Evolutionary conservation across 441 rosid species (phyloP).

Genomic region (Theobroma grandiflorum): DNA sequence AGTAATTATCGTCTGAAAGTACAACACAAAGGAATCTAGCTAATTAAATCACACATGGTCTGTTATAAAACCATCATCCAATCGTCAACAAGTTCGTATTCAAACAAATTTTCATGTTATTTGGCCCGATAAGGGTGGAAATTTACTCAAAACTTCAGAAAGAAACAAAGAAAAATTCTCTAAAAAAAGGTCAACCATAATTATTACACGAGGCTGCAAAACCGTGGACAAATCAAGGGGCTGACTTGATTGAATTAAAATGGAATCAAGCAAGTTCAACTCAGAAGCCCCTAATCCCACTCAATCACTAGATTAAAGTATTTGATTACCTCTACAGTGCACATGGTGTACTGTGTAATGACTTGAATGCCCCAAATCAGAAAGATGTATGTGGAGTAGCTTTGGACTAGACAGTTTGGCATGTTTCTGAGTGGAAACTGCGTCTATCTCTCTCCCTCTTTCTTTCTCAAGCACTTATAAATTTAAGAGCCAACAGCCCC

Average conservation of each 20-base stretch:
- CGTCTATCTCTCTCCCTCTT: background rate
- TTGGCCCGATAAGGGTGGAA: background rate
- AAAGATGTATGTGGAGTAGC: background rate
- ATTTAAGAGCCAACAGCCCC: conserved; percentile 35
- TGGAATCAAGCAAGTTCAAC: background rate
- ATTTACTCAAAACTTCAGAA: background rate
- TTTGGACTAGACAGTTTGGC: background rate
- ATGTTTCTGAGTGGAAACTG: background rate
- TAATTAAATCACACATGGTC: conserved; percentile 10
- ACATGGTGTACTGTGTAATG: background rate
- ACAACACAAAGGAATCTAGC: background rate
- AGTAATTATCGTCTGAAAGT: background rate
- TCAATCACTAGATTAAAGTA: background rate
- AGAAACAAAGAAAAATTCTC: background rate
- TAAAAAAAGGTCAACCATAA: conserved; percentile 5
- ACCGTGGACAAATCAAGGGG: conserved; percentile 10
- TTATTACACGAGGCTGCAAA: background rate
- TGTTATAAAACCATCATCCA: background rate
- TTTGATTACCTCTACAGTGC: background rate
- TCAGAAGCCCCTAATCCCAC: background rate
- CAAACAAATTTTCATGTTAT: background rate
- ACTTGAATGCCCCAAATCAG: background rate
- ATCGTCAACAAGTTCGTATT: background rate
- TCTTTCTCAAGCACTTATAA: conserved; percentile 34
- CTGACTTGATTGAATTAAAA: background rate